Evolutionary conservation across 805 yeast species (phyloP), one percentile per base, ranked within the genome.

Genomic region (Kodamaea fukazawae): DNA sequence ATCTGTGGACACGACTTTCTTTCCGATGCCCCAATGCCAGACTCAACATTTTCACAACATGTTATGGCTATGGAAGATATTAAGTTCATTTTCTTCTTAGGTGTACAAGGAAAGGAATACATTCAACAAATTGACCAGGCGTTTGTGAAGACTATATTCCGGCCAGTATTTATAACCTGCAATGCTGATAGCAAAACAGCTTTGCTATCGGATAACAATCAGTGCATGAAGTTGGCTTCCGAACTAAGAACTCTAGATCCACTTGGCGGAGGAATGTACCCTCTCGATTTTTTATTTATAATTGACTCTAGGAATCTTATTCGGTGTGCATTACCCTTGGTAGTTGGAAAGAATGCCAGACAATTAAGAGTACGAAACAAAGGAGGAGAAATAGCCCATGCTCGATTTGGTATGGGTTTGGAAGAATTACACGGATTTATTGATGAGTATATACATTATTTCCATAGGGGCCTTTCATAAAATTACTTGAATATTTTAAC

Each of bases 261-360:
- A 4, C 36, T 62, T 20, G 69, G 71, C 3, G 70, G 71, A 6
- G 71, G 69, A 2, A 11, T 41, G 5, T 65, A 63, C 34, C 70
- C 71, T 1, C 47, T 63, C 14, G 60, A 65, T 38, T 53, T 53
- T 39, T 43, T 64, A 36, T 34, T 57, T 10, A 49, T 61, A 3
- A 38, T 52, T 12, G 61, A 57, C 32, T 15, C 32, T 3, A 20
- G 38, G n/a, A 25, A 36, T 30, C 18, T 26, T 10, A 47, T 57
- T 2, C 32, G 55, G 25, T 43, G 49, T 32, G 16, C 31, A 11
- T 16, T 31, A 7, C 45, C 47, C n/a, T 26, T 46, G 16, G 38
- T 41, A 8, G 18, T 41, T n/a, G 25, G 36, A 26, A 36, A 22
- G 10, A 32, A 22, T 22, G 25, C 18, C n/a, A 26, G 36, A 30